phyloP scores from a whole-genome alignment of 2,329 filamentous ascomycete species.

The Curvularia sp. region DNA sequence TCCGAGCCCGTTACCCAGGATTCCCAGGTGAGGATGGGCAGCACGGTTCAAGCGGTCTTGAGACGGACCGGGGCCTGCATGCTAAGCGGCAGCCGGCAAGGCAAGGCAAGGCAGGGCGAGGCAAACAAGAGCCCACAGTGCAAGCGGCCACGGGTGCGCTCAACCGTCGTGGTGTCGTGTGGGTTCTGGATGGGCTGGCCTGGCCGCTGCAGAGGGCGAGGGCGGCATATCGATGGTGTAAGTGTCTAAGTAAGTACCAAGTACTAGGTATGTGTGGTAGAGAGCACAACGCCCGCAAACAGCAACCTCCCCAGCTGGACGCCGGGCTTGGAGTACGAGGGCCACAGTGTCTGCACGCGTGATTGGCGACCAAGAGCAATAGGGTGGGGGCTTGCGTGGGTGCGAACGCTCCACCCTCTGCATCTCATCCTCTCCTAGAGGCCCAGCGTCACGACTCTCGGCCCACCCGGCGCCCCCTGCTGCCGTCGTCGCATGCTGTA shows the following conservation, averaged over 20 bases:
- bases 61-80: slow-evolving; percentile 28
- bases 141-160: too few species aligned
- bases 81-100: slow-evolving; percentile 21
- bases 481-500: slow-evolving; percentile 35
- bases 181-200: slow-evolving; percentile 3
- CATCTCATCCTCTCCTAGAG: slow-evolving; percentile 22
- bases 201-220: not conserved
- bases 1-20: slow-evolving; percentile 5
- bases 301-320: slow-evolving; percentile 20
- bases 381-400: slow-evolving; percentile 33
- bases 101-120: not conserved
- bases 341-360: slow-evolving; percentile 14
- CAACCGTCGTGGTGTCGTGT: slow-evolving; percentile 15
- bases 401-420: slow-evolving; percentile 22
- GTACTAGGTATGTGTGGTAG: not conserved
- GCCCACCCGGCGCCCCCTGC: slow-evolving; percentile 35
- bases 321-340: slow-evolving; percentile 23
- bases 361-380: slow-evolving; percentile 20
- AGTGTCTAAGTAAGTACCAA: too few species aligned
- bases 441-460: slow-evolving; percentile 26
- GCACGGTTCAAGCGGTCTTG: slow-evolving; percentile 36
- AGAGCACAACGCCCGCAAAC: slow-evolving; percentile 11
- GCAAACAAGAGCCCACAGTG: not conserved
- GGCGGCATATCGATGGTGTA: not conserved
- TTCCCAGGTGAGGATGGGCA: slow-evolving; percentile 19